These are phyloP conservation scores for Echium plantagineum DNA, from an alignment of 257 asterid genomes.

Conservation along the genomic window DNA sequence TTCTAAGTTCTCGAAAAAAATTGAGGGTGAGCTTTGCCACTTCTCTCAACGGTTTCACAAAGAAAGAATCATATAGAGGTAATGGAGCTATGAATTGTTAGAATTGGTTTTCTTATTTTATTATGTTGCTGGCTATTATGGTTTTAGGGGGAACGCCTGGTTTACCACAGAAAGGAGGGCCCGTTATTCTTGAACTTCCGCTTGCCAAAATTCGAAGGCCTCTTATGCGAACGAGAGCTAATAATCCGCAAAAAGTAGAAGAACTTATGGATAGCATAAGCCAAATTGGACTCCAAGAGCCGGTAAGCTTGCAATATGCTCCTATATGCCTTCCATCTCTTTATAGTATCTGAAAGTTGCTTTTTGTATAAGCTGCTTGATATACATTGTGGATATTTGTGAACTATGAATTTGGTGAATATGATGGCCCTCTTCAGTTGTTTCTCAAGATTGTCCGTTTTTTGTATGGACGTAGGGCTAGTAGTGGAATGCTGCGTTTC, in stretches of 20 bases:
- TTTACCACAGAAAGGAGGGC: conserved; percentile 56
- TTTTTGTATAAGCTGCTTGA: not conserved
- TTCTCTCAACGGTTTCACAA: no score
- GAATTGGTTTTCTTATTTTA: not conserved
- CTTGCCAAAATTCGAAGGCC: conserved; percentile 75
- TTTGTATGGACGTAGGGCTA: no score
- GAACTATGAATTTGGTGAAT: no score
- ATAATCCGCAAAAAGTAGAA: conserved; percentile 66
- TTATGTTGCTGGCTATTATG: conserved; percentile 1
- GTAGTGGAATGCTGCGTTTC: no score
- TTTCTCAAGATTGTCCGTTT: no score
- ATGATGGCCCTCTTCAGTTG: no score
- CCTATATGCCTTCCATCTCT: not conserved
- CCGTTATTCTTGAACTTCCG: conserved; percentile 77
- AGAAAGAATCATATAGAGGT: no score
- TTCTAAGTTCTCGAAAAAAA: no score
- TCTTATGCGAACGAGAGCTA: conserved; percentile 78
- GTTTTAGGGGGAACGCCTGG: conserved; percentile 53
- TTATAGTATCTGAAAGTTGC: not conserved
- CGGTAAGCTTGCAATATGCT: conserved; percentile 39
- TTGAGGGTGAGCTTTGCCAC: no score
- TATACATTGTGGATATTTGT: no score
- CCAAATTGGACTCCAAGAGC: conserved; percentile 92
- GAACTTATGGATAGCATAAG: conserved; percentile 72
- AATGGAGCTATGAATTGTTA: not conserved